phyloP scores from a whole-genome alignment of 2,329 filamentous ascomycete species.

The Coleophoma cylindrospora region DNA sequence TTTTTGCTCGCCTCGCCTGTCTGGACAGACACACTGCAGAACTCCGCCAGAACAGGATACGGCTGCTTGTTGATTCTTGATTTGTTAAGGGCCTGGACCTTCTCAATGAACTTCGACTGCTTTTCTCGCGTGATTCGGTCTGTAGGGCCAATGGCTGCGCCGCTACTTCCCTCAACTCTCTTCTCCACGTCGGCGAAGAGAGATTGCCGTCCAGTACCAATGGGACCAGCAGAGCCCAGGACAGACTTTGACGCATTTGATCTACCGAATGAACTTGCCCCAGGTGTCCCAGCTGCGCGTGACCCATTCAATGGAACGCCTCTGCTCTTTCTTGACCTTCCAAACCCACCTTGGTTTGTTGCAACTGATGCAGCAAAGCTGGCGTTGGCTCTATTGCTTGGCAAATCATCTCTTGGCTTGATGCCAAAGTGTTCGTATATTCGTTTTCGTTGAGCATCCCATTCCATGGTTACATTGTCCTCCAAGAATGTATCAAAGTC shows the following conservation, averaged over 20 bases:
- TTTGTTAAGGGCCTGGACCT: slow-evolving; percentile 73
- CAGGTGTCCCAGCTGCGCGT: slow-evolving; percentile 19
- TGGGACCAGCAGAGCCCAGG: slow-evolving; percentile 72
- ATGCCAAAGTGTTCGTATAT: slow-evolving; percentile 98
- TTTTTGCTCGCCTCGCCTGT: slow-evolving; percentile 66
- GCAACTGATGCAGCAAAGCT: slow-evolving; percentile 28
- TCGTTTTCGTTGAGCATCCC: slow-evolving; percentile 86
- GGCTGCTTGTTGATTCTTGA: slow-evolving; percentile 60
- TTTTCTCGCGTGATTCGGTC: slow-evolving; percentile 78
- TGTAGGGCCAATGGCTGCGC: slow-evolving; percentile 50
- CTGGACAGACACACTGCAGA: slow-evolving; percentile 68
- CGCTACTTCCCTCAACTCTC: slow-evolving; percentile 42
- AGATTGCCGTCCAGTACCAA: slow-evolving; percentile 53
- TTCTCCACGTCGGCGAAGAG: slow-evolving; percentile 67
- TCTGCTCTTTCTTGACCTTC: slow-evolving; percentile 51
- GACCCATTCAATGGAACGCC: slow-evolving; percentile 28
- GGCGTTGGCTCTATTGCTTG: slow-evolving; percentile 6
- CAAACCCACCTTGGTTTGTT: slow-evolving; percentile 52
- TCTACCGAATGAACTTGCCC: slow-evolving; percentile 58
- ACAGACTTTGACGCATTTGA: slow-evolving; percentile 78
- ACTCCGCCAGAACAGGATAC: slow-evolving; percentile 71
- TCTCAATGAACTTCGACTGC: slow-evolving; percentile 74
- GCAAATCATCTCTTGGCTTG: slow-evolving; percentile 48
- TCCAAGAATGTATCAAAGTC: slow-evolving; percentile 95
- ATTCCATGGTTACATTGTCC: slow-evolving; percentile 91